These are phyloP conservation scores for Boletus semigastroideus DNA, from an alignment of 1,284 basidiomycete genomes.

Conservation along the genomic window DNA sequence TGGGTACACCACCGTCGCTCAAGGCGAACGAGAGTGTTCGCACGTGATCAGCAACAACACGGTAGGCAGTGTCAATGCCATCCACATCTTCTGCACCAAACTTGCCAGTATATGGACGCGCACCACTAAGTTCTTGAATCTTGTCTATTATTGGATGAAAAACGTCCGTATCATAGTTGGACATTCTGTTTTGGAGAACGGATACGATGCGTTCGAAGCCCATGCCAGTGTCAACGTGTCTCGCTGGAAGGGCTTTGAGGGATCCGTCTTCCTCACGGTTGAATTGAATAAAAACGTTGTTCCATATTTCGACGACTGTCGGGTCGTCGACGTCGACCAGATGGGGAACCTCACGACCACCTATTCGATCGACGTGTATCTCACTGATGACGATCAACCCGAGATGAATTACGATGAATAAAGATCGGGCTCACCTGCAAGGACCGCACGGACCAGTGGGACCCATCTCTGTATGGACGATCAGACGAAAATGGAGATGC, in stretches of 20 bases:
- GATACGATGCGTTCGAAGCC: slow-evolving; percentile 98
- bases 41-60: slow-evolving; percentile 96
- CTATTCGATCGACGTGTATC: slow-evolving; percentile 96
- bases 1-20: slow-evolving; percentile 94
- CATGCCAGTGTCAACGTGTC: slow-evolving; percentile 99
- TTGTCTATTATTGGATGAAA: slow-evolving; percentile 88
- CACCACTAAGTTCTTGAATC: slow-evolving; percentile 89
- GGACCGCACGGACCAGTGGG: slow-evolving; percentile 97
- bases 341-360: slow-evolving; percentile 87
- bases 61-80: slow-evolving; percentile 96
- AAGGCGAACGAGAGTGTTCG: slow-evolving; percentile 95
- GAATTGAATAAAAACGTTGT: slow-evolving; percentile 99
- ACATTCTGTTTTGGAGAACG: slow-evolving; percentile 85
- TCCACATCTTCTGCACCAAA: slow-evolving; percentile 93
- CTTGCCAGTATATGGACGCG: slow-evolving; percentile 84
- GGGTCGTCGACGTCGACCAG: slow-evolving; percentile 96
- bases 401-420: not conserved
- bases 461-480: slow-evolving; percentile 80
- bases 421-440: slow-evolving; percentile 61
- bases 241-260: slow-evolving; percentile 81
- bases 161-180: slow-evolving; percentile 98
- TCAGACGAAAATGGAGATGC: slow-evolving; percentile 26
- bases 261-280: slow-evolving; percentile 91
- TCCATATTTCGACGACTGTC: slow-evolving; percentile 98
- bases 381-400: slow-evolving; percentile 53